phyloP scores from a whole-genome alignment of 768 basidiomycete genomes.

The Boletus eberwhitei region DNA sequence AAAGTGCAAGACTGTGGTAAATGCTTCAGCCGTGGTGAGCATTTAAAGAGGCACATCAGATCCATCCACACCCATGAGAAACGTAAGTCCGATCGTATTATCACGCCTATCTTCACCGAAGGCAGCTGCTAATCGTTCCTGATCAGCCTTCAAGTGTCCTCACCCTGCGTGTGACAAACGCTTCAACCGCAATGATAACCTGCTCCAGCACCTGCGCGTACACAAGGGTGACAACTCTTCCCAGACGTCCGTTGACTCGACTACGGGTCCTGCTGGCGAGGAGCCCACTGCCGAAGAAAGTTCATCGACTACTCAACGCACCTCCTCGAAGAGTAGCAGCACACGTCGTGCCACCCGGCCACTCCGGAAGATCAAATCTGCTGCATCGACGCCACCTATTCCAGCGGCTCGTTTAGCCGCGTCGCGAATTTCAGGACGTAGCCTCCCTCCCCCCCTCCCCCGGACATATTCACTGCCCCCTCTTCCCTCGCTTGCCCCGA shows the following conservation, averaged over 20 bases:
- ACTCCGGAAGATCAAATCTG: conserved; percentile 34
- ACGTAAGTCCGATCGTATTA: conserved; percentile 47
- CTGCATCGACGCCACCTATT: conserved; percentile 34
- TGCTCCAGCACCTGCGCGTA: conserved; percentile 74
- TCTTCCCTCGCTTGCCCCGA: conserved; percentile 25
- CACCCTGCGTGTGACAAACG: conserved; percentile 63
- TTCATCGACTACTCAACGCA: conserved; percentile 23
- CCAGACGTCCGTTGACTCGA: conserved; percentile 32
- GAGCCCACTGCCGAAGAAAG: conserved; percentile 20
- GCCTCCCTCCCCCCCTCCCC: conserved; percentile 29
- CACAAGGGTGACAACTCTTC: conserved; percentile 46
- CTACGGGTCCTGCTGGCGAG: conserved; percentile 23
- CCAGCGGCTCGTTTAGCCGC: conserved; percentile 33
- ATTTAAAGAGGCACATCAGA: conserved; percentile 72
- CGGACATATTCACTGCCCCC: conserved; percentile 35
- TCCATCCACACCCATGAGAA: conserved; percentile 76
- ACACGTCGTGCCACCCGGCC: conserved; percentile 31
- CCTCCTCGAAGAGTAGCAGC: conserved; percentile 19
- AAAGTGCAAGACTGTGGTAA: conserved; percentile 69
- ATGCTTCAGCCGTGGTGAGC: conserved; percentile 70
- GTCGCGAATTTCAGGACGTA: conserved; percentile 30
- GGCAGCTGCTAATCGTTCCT: conserved; percentile 22
- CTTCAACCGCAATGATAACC: conserved; percentile 79
- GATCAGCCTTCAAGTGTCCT: conserved; percentile 69
- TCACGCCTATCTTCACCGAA: conserved; percentile 12